phyloP scores from a whole-genome alignment of 306 rosid species.

The Purshia tridentata region DNA sequence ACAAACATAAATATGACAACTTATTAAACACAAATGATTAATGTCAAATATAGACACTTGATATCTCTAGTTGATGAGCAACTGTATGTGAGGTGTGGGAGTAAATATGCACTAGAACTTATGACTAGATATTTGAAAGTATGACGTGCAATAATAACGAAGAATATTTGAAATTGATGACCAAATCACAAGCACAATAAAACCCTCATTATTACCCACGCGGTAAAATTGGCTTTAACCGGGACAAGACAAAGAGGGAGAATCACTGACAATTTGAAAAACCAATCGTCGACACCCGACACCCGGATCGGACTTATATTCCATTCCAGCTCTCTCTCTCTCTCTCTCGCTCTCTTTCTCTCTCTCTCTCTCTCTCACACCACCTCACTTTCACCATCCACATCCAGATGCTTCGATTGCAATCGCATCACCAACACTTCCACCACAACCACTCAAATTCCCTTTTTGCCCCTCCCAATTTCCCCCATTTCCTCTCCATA shows the following conservation, averaged over 20 bases:
- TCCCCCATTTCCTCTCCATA: conserved; percentile 11
- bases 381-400: background rate
- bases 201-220: too few relatives aligned
- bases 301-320: conserved; percentile 17
- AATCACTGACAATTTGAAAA: conserved; percentile 1
- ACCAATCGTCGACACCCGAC: background rate
- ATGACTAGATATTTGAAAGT: too few relatives aligned
- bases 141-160: too few relatives aligned
- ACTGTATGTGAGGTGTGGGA: too few relatives aligned
- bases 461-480: conserved; percentile 20
- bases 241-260: background rate
- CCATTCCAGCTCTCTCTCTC: conserved; percentile 6
- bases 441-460: conserved; percentile 9
- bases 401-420: conserved; percentile 26
- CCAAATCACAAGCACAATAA: too few relatives aligned
- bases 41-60: too few relatives aligned
- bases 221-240: background rate
- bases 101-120: too few relatives aligned
- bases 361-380: background rate
- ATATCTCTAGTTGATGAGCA: too few relatives aligned
- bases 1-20: too few relatives aligned
- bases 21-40: too few relatives aligned
- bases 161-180: too few relatives aligned
- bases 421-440: conserved; percentile 16
- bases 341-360: background rate